These are phyloP conservation scores for Leishmania tropica DNA, from an alignment of 208 protist species.

Conservation along the genomic window DNA sequence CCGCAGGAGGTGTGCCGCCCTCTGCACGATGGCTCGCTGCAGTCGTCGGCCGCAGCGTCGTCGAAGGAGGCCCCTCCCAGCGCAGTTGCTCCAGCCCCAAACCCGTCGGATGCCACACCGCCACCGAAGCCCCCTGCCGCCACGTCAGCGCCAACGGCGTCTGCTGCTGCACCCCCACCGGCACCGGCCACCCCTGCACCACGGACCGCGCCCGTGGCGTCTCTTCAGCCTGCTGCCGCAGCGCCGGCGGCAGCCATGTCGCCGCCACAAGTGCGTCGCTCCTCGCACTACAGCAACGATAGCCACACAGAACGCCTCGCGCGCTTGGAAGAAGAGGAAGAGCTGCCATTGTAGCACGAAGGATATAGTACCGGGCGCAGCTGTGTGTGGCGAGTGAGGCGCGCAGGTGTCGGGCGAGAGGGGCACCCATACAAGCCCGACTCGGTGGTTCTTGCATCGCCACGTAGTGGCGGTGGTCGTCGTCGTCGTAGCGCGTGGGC, in stretches of 20 bases:
- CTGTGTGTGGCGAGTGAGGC: neutral
- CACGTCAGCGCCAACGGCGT: neutral
- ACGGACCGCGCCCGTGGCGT: neutral
- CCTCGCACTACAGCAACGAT: slow-evolving; percentile 21
- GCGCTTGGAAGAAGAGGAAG: slow-evolving; percentile 39
- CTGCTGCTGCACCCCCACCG: neutral
- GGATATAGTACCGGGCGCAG: neutral
- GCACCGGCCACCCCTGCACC: too few relatives aligned
- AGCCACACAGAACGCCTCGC: slow-evolving; percentile 15
- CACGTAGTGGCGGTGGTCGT: neutral
- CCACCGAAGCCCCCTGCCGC: neutral
- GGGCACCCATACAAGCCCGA: neutral
- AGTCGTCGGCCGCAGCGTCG: neutral
- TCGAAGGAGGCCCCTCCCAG: neutral
- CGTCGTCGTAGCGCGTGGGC: neutral
- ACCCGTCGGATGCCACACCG: neutral
- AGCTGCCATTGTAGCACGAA: slow-evolving; percentile 33
- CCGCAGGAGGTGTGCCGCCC: neutral
- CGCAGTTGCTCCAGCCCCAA: neutral
- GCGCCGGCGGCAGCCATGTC: neutral
- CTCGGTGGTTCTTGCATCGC: neutral
- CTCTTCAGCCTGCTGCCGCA: neutral
- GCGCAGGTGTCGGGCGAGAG: neutral
- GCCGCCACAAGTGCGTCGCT: neutral
- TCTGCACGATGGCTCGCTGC: slow-evolving; percentile 14